Percentiles rank a stretch among this genome's conserved stretches.
Evolutionary conservation across 805 yeast species (phyloP).

Genomic region (Zygotorulaspora chibaensis): DNA sequence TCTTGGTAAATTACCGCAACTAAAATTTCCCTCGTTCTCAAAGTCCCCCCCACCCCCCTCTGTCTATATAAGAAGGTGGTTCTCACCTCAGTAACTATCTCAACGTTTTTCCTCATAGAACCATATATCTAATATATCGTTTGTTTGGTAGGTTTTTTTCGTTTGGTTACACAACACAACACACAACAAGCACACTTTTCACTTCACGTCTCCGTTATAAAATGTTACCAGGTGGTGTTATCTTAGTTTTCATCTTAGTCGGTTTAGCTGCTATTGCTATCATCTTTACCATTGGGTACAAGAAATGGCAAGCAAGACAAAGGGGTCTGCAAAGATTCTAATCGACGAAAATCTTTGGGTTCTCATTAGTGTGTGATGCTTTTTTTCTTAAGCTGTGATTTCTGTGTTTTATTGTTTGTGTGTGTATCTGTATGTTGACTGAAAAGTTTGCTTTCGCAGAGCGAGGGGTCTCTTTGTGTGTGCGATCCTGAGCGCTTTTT

Average conservation of each 20-base stretch:
- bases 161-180: conserved; percentile 1
- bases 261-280: conserved; percentile 35
- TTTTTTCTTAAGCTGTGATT: conserved; percentile 3
- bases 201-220: conserved; percentile 14
- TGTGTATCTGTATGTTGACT: conserved; percentile 3
- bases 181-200: conserved; percentile 8
- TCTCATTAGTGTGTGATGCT: conserved; percentile 1
- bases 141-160: background rate
- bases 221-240: conserved; percentile 74
- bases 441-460: background rate
- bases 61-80: background rate
- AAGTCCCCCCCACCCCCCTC: background rate
- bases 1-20: background rate
- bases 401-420: conserved; percentile 5
- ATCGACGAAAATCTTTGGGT: conserved; percentile 1
- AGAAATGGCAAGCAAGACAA: conserved; percentile 36
- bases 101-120: background rate
- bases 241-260: conserved; percentile 53
- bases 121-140: conserved; percentile 1
- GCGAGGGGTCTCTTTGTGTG: background rate
- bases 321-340: conserved; percentile 38
- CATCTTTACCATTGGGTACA: conserved; percentile 30
- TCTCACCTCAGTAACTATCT: background rate
- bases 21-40: conserved; percentile 1
- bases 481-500: background rate